Conservation (phyloP, 1,139 yeast genomes). For the Geotrichum histeridarum region DNA sequence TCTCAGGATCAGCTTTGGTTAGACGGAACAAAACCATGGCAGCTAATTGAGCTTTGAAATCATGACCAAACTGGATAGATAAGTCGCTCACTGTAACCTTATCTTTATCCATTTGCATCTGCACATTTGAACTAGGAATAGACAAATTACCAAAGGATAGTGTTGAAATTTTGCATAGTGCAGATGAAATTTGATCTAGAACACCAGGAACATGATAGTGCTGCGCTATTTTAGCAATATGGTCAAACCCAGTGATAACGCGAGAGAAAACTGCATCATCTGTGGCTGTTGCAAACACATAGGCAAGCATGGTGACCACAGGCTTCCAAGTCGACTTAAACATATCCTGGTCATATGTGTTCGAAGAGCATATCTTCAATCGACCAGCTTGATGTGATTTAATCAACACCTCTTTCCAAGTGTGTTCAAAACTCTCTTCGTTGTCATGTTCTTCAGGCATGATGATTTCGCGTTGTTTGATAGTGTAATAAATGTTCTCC, state of each 20-base stretch:
- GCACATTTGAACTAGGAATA: constrained; percentile 36
- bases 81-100: constrained; percentile 72
- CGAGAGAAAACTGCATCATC: constrained; percentile 87
- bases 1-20: constrained; percentile 52
- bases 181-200: constrained; percentile 60
- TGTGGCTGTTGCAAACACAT: constrained; percentile 77
- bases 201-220: constrained; percentile 53
- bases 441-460: constrained; percentile 96
- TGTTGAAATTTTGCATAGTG: constrained; percentile 56
- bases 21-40: constrained; percentile 80
- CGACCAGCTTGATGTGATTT: constrained; percentile 33
- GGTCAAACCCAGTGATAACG: constrained; percentile 82
- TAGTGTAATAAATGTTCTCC: constrained; percentile 72
- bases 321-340: constrained; percentile 60
- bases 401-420: constrained; percentile 81
- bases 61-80: constrained; percentile 80
- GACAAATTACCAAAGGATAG: constrained; percentile 41
- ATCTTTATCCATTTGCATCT: constrained; percentile 42
- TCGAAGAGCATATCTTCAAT: constrained; percentile 29
- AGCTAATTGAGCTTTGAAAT: constrained; percentile 87
- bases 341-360: constrained; percentile 60
- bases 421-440: constrained; percentile 85
- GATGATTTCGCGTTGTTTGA: constrained; percentile 80
- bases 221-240: constrained; percentile 70
- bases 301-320: constrained; percentile 63